Base-by-base conservation (phyloP, 345 rosid species). In the Brassica incana region DNA sequence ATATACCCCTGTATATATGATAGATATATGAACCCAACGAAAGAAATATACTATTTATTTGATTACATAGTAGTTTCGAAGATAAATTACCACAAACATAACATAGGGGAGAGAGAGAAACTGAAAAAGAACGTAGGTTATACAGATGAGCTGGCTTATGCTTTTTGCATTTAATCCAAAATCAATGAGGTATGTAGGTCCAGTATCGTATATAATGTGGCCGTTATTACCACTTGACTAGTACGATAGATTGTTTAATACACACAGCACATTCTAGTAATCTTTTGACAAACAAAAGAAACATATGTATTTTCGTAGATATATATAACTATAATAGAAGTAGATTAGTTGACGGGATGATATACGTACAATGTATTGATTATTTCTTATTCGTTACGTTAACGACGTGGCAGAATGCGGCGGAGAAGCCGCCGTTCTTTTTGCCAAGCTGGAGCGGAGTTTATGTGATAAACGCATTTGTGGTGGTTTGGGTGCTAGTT, bases 391-490 rank as follows among this genome's bases (percentile, higher is more conserved):
- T 30, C 18, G 20, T 54, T 23, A 36, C 18, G 1, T 54, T 50
- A 43, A 64, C 52, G 76, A 63, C 20, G 48, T 67, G 78, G 78
- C 89, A 95, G 99, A 90, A 90, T 58, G 96, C 99, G 2, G 99
- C 92, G 2, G 99, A 95, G 76, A 90, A 91, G 81, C 99, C 98
- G 3, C 99, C 99, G 0, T 70, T 70, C 74, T 92, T 95, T 71
- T 7, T 92, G 30, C 90, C 89, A 6, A 92, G 92, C 85, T 95
- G 99, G 99, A 83, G 85, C 0, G 97, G 81, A 3, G 88, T 93
- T 88, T 95, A 86, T 54, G 91, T 70, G 7, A 2, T 95, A 9
- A 95, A 95, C 73, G 63, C 89, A 0, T 93, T 92, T 5, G 18
- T 92, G 15, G 98, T 88, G 74, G 88, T 87, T 67, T 93, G 99